Percentiles rank a stretch among this genome's conserved stretches.
phyloP scores from a whole-genome alignment of 139 green algal genomes.

The Chlamydomonas applanata region DNA sequence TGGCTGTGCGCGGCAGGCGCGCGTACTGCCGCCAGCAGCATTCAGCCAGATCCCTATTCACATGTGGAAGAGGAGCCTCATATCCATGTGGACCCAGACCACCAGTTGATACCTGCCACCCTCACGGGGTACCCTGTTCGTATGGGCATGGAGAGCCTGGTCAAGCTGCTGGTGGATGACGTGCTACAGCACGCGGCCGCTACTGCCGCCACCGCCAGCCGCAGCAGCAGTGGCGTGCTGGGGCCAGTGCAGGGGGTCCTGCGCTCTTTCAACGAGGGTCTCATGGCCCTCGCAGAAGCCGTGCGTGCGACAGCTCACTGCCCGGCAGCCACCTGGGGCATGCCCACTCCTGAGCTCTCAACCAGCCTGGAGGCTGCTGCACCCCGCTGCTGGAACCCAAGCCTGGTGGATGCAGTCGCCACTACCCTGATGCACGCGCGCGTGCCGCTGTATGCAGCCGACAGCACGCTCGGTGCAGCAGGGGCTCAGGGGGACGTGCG shows the following conservation, averaged over 20 bases:
- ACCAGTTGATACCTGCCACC: neutral
- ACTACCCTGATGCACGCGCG: too few species aligned
- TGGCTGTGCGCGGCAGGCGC: neutral
- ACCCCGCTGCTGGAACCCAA: neutral
- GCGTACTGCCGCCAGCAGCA: neutral
- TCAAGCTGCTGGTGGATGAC: too few species aligned
- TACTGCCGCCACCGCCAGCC: neutral
- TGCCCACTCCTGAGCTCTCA: slow-evolving; percentile 18
- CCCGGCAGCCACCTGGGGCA: slow-evolving; percentile 17
- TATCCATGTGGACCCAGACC: neutral
- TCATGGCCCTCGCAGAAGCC: slow-evolving; percentile 10
- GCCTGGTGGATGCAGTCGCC: too few species aligned
- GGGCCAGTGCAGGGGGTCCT: neutral
- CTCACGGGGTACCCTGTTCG: too few species aligned
- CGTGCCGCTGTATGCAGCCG: too few species aligned
- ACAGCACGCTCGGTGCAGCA: too few species aligned
- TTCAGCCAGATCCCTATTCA: too few species aligned
- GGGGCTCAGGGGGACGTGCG: too few species aligned
- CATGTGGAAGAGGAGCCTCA: neutral
- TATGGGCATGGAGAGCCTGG: too few species aligned
- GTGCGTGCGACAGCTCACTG: neutral
- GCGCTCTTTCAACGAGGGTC: slow-evolving; percentile 19
- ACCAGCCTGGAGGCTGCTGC: neutral
- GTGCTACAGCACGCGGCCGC: neutral
- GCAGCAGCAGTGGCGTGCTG: neutral